Conservation (phyloP, 768 basidiomycete genomes). For the Pisolithus microcarpus region DNA sequence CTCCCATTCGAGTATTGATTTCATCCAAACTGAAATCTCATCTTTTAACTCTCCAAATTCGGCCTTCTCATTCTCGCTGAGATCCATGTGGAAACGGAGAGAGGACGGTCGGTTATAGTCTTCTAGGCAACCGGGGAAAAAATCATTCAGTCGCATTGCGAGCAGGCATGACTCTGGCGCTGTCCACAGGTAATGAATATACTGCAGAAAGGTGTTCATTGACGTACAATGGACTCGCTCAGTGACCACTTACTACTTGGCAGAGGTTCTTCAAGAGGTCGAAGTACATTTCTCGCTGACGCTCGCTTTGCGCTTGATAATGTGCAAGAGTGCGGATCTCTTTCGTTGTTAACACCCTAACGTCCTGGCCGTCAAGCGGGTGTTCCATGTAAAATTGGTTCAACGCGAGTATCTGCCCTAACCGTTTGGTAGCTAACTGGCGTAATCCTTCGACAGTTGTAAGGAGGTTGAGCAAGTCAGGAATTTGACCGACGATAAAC, state of each 20-base stretch:
- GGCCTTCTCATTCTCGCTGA: constrained; percentile 18
- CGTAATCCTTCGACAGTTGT: constrained; percentile 18
- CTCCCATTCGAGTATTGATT: constrained; percentile 15
- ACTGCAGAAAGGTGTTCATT: constrained; percentile 7
- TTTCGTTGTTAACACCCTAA: constrained; percentile 13
- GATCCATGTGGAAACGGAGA: constrained; percentile 17
- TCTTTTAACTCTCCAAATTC: constrained; percentile 11
- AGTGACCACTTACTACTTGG: constrained; percentile 11
- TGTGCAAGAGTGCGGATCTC: constrained; percentile 10
- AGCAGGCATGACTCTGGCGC: constrained; percentile 22
- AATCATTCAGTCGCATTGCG: constrained; percentile 14
- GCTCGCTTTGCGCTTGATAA: constrained; percentile 10
- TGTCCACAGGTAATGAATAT: constrained; percentile 24
- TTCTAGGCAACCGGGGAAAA: constrained; percentile 23
- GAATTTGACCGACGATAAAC: constrained; percentile 26
- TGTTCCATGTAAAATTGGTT: constrained; percentile 16
- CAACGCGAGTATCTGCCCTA: constrained; percentile 19
- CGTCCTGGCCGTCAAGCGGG: constrained; percentile 3
- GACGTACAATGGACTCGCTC: neutral
- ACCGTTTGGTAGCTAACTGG: constrained; percentile 9
- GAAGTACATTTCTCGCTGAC: constrained; percentile 18
- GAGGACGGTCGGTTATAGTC: constrained; percentile 10
- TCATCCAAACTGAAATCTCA: constrained; percentile 16
- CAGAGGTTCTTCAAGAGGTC: constrained; percentile 16
- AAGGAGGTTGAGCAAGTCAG: constrained; percentile 23